Conservation (phyloP, 192 early-diverging fungal genomes). For the Coemansia sp. region DNA sequence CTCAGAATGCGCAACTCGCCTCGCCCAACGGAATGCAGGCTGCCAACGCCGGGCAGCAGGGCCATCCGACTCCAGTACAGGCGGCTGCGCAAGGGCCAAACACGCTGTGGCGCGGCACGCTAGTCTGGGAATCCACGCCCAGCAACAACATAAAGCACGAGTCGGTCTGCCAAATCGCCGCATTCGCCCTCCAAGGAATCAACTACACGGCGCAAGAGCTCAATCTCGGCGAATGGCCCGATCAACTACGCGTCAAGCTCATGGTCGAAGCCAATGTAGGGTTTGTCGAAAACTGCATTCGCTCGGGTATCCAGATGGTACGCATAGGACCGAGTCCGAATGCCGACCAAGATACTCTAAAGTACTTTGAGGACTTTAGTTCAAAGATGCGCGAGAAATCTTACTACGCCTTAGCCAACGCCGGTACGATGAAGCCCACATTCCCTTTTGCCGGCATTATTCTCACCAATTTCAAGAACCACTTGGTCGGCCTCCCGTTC, state of each 20-base stretch:
- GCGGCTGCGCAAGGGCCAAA: constrained; percentile 4
- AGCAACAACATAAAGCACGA: constrained; percentile 28
- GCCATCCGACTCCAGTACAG: constrained; percentile 8
- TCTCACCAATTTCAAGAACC: constrained; percentile 22
- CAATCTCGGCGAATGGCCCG: constrained; percentile 45
- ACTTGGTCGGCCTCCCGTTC: constrained; percentile 36
- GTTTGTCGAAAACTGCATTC: constrained; percentile 40
- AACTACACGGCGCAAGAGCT: constrained; percentile 29
- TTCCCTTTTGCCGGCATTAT: constrained; percentile 34
- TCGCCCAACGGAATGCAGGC: no score
- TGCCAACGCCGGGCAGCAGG: no score
- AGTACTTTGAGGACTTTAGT: constrained; percentile 50
- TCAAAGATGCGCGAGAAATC: constrained; percentile 38
- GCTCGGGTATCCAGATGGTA: constrained; percentile 25
- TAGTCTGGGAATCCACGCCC: constrained; percentile 44
- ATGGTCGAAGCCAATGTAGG: constrained; percentile 21
- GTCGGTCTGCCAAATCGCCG: constrained; percentile 29
- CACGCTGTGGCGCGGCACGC: constrained; percentile 35
- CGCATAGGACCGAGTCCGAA: constrained; percentile 24
- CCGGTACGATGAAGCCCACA: constrained; percentile 2
- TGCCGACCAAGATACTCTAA: constrained; percentile 19
- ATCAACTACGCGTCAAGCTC: constrained; percentile 22
- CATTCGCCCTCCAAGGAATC: constrained; percentile 20
- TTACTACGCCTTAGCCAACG: constrained; percentile 25
- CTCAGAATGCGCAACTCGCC: constrained; percentile 20